Evolutionary conservation across 768 basidiomycete species (phyloP), one percentile per base, ranked within the genome.

Genomic region (Boletus sp.): DNA sequence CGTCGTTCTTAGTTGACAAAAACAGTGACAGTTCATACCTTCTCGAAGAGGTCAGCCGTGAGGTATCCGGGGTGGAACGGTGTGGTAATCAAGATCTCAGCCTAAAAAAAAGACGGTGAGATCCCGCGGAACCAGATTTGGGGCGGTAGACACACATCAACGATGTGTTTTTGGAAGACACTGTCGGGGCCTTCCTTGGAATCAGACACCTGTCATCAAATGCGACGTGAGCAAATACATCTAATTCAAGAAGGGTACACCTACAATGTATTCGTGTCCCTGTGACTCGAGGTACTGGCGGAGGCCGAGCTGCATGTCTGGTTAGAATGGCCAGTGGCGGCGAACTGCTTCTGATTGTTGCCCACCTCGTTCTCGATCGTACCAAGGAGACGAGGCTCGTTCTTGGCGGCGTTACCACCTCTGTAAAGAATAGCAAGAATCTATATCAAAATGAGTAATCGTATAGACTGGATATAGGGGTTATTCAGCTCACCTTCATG

Each of bases 1-100:
- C 19, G 19, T 14, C 37, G 14, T 34, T 46, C 41, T 38, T 47
- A 33, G 58, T 35, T 50, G 25, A 46, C 42, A 38, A 53, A 44
- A 51, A 42, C 32, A 55, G 19, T 15, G 29, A 35, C 29, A 9
- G 9, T 30, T 38, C 69, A 44, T 65, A 80, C 87, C 79, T 88
- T 88, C 48, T 83, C 77, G 56, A 90, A 65, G 51, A 90, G 75
- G 0, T 88, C 88, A 35, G 76, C 79, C 2, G 89, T 92, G 55
- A 92, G 79, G 70, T 91, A 92, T 59, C 85, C 89, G 52, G 89
- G 89, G 70, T 92, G 89, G 83, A 92, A 91, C 5, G 89, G 88
- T 5, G 89, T 90, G 2, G 89, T 89, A 68, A 90, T 90, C 65
- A 90, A 69, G 53, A 90, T 80, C 69, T 90, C 89, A 43, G 87